Base-by-base conservation (phyloP, 805 yeast genomes). In the Candida pini region DNA sequence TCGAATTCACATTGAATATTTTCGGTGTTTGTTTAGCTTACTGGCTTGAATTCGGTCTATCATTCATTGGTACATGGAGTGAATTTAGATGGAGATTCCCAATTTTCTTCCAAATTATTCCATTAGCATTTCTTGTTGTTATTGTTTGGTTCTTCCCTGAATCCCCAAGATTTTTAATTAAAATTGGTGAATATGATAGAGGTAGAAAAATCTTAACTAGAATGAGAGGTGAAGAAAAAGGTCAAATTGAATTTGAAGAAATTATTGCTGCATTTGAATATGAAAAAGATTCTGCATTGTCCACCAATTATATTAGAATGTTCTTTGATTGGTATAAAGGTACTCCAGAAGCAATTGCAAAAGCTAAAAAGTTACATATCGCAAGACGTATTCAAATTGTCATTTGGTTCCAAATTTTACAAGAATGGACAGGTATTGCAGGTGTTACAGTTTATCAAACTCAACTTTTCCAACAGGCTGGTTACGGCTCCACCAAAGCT, bases 361-460 rank as follows among this genome's bases (percentile, higher is more conserved):
- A 40, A 21, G 44, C 46, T 13, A 43, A 43, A 28, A 39, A 39
- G 21, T 50, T 54, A 25, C 59, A 54, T 21, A 50, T 54, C 14
- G 45, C 47, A 9, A 44, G 56, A 40, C 38, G 54, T 33, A 34
- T 47, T 31, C 44, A 45, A 31, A 47, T 61, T 38, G 63, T 51
- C 16, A 39, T 56, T 38, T 54, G 62, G 63, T 47, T 59, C 34
- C 63, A 57, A 41, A 54, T 60, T 31, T 32, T 60, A 38, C 65
- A 60, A 42, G 63, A 60, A 38, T 59, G 62, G 61, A 60, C 67
- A 33, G 76, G 73, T 41, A 69, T 66, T 44, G 72, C 68, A 40
- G 66, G 70, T 39, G 49, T 51, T 31, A 51, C 55, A 5, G 55
- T 38, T 40, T 51, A 51, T 31, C 51, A 42, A 65, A 70, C 67